Percentiles rank a stretch among this genome's conserved stretches.
Evolutionary conservation across 2,329 filamentous ascomycete species (phyloP).

Genomic region (Talaromyces albobiverticillius): DNA sequence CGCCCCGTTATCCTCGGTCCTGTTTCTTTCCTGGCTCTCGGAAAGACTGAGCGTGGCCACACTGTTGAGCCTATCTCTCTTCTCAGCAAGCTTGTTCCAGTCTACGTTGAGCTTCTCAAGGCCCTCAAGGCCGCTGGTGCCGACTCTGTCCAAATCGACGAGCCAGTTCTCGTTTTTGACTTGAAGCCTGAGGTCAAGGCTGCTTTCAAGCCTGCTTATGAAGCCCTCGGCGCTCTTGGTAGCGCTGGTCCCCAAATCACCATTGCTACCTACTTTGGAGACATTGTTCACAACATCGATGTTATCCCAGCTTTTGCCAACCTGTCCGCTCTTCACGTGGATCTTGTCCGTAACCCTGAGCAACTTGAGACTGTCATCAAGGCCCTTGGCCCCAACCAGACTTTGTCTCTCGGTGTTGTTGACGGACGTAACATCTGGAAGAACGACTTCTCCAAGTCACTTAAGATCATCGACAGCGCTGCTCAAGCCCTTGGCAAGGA

Average conservation of each 20-base stretch:
- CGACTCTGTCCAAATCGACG: constrained; percentile 91
- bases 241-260: constrained; percentile 81
- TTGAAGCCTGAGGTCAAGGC: constrained; percentile 85
- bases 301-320: constrained; percentile 70
- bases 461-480: constrained; percentile 84
- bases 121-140: constrained; percentile 96
- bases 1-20: constrained; percentile 93
- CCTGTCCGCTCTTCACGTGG: constrained; percentile 84
- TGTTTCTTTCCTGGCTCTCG: constrained; percentile 95
- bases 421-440: constrained; percentile 99
- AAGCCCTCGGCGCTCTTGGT: constrained; percentile 72
- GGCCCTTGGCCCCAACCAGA: constrained; percentile 81
- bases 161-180: constrained; percentile 95
- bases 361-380: constrained; percentile 83
- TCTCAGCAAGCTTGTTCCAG: constrained; percentile 85
- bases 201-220: constrained; percentile 96
- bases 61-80: constrained; percentile 89
- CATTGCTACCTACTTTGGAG: constrained; percentile 97
- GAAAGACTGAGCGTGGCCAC: constrained; percentile 96
- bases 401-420: constrained; percentile 93
- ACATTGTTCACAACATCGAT: constrained; percentile 98
- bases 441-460: constrained; percentile 96
- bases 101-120: constrained; percentile 89
- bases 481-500: constrained; percentile 97
- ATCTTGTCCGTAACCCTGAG: constrained; percentile 97